phyloP scores from a whole-genome alignment of 1,139 yeast species.

The Taiozyma sp. region DNA sequence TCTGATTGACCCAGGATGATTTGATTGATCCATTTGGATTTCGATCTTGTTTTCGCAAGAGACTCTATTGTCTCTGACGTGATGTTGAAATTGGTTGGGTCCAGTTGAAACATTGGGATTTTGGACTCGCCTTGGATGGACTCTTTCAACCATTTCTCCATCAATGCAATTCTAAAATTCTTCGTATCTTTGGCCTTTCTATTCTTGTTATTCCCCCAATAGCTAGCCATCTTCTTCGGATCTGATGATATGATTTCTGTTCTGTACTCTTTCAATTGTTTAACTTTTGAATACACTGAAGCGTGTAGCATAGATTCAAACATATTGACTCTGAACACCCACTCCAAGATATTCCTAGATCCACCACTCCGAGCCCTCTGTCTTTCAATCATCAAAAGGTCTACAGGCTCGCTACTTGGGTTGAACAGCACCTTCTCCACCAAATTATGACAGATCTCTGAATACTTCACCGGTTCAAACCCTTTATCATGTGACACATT shows the following conservation, averaged over 20 bases:
- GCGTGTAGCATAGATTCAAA: conserved; percentile 38
- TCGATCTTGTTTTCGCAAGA: conserved; percentile 1
- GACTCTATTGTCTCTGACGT: conserved; percentile 2
- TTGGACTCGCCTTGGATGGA: not conserved
- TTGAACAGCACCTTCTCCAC: conserved; percentile 20
- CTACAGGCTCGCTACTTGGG: conserved; percentile 24
- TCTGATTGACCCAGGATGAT: conserved; percentile 7
- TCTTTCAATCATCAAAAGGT: conserved; percentile 45
- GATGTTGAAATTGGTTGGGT: conserved; percentile 6
- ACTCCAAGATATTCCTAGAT: conserved; percentile 41
- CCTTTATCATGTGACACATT: conserved; percentile 13
- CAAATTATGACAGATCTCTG: conserved; percentile 18
- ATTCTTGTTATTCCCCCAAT: conserved; percentile 27
- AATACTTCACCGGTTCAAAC: conserved; percentile 21
- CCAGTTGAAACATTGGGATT: conserved; percentile 5
- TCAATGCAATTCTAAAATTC: conserved; percentile 11
- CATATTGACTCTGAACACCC: conserved; percentile 46
- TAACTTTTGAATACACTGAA: conserved; percentile 9
- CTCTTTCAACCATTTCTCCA: conserved; percentile 17
- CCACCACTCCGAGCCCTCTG: conserved; percentile 51
- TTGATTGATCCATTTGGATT: conserved; percentile 15
- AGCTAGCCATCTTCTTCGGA: conserved; percentile 37
- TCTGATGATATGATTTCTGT: conserved; percentile 29
- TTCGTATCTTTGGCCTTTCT: conserved; percentile 11
- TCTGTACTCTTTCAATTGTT: conserved; percentile 2